These are phyloP conservation scores for Colletotrichum sp. DNA, from an alignment of 2,329 filamentous ascomycete species.

Conservation along the genomic window DNA sequence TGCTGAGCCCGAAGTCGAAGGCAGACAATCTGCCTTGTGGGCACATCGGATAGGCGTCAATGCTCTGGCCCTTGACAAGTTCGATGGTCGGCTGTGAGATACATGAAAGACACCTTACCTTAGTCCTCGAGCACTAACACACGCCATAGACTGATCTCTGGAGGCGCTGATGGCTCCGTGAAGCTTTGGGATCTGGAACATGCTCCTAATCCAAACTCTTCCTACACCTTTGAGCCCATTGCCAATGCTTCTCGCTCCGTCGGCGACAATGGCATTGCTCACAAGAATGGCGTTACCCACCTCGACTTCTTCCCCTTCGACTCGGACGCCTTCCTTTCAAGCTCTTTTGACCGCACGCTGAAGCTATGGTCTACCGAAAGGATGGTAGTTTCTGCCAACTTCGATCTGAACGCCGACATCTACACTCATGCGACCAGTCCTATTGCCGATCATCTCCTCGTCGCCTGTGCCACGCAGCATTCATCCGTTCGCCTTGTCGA, in stretches of 20 bases:
- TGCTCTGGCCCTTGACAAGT: slow-evolving; percentile 79
- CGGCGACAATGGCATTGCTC: slow-evolving; percentile 37
- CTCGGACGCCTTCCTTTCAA: slow-evolving; percentile 75
- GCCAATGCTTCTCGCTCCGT: slow-evolving; percentile 53
- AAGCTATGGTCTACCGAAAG: slow-evolving; percentile 76
- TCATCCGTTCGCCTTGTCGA: slow-evolving; percentile 86
- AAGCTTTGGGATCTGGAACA: slow-evolving; percentile 87
- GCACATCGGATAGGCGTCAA: slow-evolving; percentile 84
- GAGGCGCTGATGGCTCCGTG: slow-evolving; percentile 83
- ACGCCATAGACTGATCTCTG: slow-evolving; percentile 72
- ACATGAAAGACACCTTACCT: neutral
- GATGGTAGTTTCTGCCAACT: slow-evolving; percentile 66
- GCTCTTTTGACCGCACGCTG: slow-evolving; percentile 78
- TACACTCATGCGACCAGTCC: slow-evolving; percentile 82
- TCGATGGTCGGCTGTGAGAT: slow-evolving; percentile 75
- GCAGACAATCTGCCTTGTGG: slow-evolving; percentile 39
- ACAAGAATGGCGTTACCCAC: slow-evolving; percentile 77
- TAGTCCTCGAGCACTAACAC: neutral
- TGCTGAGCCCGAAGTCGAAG: neutral
- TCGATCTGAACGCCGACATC: slow-evolving; percentile 70
- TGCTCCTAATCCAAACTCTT: slow-evolving; percentile 46
- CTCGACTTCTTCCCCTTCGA: slow-evolving; percentile 83
- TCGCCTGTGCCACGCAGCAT: slow-evolving; percentile 88
- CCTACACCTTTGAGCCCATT: slow-evolving; percentile 59
- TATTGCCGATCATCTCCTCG: slow-evolving; percentile 74